Percentiles rank a stretch among this genome's conserved stretches.
These are phyloP conservation scores for Mortierella sp. DNA, from an alignment of 371 early-diverging fungal genomes.

Conservation along the genomic window DNA sequence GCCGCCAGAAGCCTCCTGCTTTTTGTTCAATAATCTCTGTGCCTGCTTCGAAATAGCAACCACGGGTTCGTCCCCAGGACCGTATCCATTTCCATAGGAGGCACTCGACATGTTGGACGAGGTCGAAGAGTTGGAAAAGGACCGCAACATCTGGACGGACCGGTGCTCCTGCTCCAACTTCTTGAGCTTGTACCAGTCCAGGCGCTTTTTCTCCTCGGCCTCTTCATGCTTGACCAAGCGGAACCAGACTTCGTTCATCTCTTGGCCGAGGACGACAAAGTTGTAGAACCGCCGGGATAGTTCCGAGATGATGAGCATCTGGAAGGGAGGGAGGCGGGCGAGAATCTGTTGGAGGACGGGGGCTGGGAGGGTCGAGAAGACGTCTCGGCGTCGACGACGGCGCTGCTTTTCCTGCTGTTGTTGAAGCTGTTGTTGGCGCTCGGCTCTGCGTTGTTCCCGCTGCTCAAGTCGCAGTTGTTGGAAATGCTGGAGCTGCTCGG, in stretches of 20 bases:
- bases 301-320: conserved; percentile 54
- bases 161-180: conserved; percentile 47
- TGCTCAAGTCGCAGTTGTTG: conserved; percentile 4
- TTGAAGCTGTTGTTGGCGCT: conserved; percentile 1
- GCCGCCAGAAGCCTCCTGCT: conserved; percentile 34
- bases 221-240: conserved; percentile 48
- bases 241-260: conserved; percentile 60
- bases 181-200: conserved; percentile 48
- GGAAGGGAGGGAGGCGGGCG: conserved; percentile 42
- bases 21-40: conserved; percentile 44
- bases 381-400: conserved; percentile 24
- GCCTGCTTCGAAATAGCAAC: conserved; percentile 46
- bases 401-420: background rate
- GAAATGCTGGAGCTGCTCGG: background rate
- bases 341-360: conserved; percentile 41
- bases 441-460: background rate
- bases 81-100: conserved; percentile 11
- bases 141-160: conserved; percentile 48
- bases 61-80: conserved; percentile 19
- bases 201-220: conserved; percentile 40
- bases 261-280: conserved; percentile 50
- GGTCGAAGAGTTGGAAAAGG: conserved; percentile 47
- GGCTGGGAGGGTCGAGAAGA: conserved; percentile 38
- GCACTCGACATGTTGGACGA: conserved; percentile 30
- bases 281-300: conserved; percentile 54